These are phyloP conservation scores for Aureobasidium subglaciale DNA, from an alignment of 2,329 filamentous ascomycete genomes.

Conservation along the genomic window DNA sequence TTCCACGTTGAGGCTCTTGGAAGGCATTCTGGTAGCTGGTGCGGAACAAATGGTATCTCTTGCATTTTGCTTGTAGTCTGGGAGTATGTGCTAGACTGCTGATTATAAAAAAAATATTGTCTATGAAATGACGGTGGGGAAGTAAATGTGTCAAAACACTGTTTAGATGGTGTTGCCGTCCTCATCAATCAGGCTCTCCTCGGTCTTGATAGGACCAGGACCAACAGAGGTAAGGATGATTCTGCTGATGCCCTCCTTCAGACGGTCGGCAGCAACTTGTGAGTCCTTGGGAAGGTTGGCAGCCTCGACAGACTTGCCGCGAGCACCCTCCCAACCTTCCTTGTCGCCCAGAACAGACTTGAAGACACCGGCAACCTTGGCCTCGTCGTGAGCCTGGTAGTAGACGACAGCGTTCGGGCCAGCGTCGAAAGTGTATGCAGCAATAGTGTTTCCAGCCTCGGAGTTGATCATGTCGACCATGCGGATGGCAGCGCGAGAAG, in stretches of 20 bases:
- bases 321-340: conserved; percentile 62
- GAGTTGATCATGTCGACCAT: conserved; percentile 85
- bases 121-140: conserved; percentile 1
- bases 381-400: conserved; percentile 74
- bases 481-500: conserved; percentile 76
- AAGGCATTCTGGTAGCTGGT: too few species aligned
- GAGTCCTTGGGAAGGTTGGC: conserved; percentile 52
- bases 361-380: conserved; percentile 69
- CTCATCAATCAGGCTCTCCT: conserved; percentile 67
- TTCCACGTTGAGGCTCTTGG: background rate
- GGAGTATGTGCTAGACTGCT: background rate
- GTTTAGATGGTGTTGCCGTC: conserved; percentile 42
- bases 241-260: conserved; percentile 75
- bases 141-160: background rate
- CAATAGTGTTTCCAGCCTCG: conserved; percentile 68
- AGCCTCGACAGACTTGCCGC: conserved; percentile 46
- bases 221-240: conserved; percentile 90
- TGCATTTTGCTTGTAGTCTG: background rate
- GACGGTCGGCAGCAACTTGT: conserved; percentile 46
- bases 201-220: conserved; percentile 74
- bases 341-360: conserved; percentile 57
- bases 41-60: conserved; percentile 11
- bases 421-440: conserved; percentile 95
- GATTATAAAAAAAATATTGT: conserved; percentile 4
- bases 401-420: conserved; percentile 97